These are phyloP conservation scores for Trichoderma lentiforme DNA, from an alignment of 2,329 filamentous ascomycete species.

Conservation along the genomic window DNA sequence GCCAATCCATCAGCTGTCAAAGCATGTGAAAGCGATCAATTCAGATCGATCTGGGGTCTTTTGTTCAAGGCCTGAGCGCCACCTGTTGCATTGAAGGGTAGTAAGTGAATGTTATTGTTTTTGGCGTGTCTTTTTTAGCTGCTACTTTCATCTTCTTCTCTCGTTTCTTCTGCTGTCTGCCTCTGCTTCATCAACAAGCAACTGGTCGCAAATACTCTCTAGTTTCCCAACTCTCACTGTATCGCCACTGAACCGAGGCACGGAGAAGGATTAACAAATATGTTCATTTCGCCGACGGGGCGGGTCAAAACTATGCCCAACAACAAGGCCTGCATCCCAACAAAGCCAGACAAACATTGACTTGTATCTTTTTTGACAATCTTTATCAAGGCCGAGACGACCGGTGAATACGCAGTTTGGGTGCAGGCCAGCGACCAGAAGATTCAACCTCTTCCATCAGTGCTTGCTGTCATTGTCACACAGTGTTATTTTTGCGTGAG, in stretches of 20 bases:
- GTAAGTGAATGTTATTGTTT: not conserved
- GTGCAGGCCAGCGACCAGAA: not conserved
- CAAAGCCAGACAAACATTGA: not conserved
- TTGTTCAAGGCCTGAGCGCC: not conserved
- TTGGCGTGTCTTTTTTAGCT: not conserved
- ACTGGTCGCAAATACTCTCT: not conserved
- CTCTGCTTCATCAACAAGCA: not conserved
- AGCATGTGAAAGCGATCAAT: conserved; percentile 15
- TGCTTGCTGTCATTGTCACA: not conserved
- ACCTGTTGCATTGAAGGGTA: not conserved
- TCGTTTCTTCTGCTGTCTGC: not conserved
- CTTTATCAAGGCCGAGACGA: not conserved
- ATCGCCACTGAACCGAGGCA: conserved; percentile 1
- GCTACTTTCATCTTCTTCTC: not conserved
- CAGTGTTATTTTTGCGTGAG: not conserved
- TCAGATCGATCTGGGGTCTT: conserved; percentile 9
- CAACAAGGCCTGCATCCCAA: conserved; percentile 12
- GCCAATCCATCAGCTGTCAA: not conserved
- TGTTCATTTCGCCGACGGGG: conserved; percentile 6
- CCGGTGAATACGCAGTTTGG: not conserved
- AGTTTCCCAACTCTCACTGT: not conserved
- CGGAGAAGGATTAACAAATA: conserved; percentile 7
- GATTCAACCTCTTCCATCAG: not conserved
- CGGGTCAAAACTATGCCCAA: conserved; percentile 13
- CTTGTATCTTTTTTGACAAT: not conserved